Percentiles rank a stretch among this genome's conserved stretches.
These are phyloP conservation scores for Wickerhamomyces hampshirensis DNA, from an alignment of 805 yeast genomes.

Conservation along the genomic window DNA sequence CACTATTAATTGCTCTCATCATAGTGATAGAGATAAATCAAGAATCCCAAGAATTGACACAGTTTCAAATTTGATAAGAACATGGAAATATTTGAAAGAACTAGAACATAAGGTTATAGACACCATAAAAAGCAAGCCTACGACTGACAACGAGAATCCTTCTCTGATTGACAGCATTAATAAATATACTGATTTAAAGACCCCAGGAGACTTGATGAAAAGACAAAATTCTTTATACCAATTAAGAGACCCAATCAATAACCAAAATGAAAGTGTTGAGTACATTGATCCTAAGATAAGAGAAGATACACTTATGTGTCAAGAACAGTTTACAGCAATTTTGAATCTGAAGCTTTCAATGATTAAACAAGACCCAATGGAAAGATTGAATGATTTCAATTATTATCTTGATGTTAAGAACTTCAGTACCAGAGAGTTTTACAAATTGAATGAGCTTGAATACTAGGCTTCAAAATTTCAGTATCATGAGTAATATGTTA, in stretches of 20 bases:
- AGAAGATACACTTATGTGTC: not conserved
- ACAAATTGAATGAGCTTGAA: slow-evolving; percentile 1
- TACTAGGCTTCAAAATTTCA: too few species aligned
- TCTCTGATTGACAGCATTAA: not conserved
- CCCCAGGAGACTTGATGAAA: not conserved
- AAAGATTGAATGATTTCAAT: slow-evolving; percentile 13
- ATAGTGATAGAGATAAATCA: slow-evolving; percentile 10
- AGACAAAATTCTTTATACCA: too few species aligned
- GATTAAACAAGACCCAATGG: slow-evolving; percentile 9
- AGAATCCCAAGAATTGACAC: slow-evolving; percentile 11
- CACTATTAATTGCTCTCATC: slow-evolving; percentile 14
- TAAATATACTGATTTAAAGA: not conserved
- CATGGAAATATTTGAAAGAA: slow-evolving; percentile 33
- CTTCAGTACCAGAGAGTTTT: slow-evolving; percentile 11
- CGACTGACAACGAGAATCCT: not conserved
- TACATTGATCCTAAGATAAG: not conserved
- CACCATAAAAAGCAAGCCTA: too few species aligned
- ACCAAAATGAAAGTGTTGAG: not conserved
- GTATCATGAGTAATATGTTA: too few species aligned
- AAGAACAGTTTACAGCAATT: slow-evolving; percentile 1
- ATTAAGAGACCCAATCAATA: not conserved
- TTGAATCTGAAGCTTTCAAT: slow-evolving; percentile 4
- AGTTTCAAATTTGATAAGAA: slow-evolving; percentile 12
- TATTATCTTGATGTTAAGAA: slow-evolving; percentile 13
- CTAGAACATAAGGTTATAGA: slow-evolving; percentile 2